Conservation (phyloP, 164 flowering plant species). For the Taxillus chinensis region DNA sequence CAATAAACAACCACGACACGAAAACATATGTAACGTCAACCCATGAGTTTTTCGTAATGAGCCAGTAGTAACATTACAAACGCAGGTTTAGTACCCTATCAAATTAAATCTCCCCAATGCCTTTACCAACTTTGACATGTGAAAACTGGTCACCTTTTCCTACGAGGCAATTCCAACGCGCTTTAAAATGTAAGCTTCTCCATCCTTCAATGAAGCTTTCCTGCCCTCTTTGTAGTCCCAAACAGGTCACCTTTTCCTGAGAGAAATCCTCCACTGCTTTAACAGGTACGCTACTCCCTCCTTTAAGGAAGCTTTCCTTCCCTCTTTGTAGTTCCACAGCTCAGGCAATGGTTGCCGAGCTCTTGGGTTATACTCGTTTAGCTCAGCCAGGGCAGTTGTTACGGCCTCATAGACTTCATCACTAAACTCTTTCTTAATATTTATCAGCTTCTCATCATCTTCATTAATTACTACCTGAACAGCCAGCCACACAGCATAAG, state of each 20-base stretch:
- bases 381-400: slow-evolving; percentile 20
- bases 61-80: too few species aligned
- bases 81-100: too few species aligned
- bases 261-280: slow-evolving; percentile 18
- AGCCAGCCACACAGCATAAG: background rate
- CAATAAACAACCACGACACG: too few species aligned
- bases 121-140: too few species aligned
- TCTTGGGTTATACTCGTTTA: slow-evolving; percentile 40
- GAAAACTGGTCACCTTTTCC: background rate
- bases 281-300: slow-evolving; percentile 25
- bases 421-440: slow-evolving; percentile 22
- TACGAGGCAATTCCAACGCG: slow-evolving; percentile 16
- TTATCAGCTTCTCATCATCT: slow-evolving; percentile 31
- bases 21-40: too few species aligned
- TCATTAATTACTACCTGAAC: slow-evolving; percentile 32
- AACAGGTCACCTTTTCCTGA: background rate
- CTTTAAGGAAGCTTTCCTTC: slow-evolving; percentile 23
- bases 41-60: too few species aligned
- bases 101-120: too few species aligned
- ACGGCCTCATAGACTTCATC: slow-evolving; percentile 33
- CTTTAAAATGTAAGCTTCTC: slow-evolving; percentile 14
- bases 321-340: slow-evolving; percentile 31
- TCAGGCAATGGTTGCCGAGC: slow-evolving; percentile 32
- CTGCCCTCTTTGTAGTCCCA: slow-evolving; percentile 26
- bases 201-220: slow-evolving; percentile 31